Percentiles rank a stretch among this genome's conserved stretches.
These are phyloP conservation scores for Suillus fuscotomentosus DNA, from an alignment of 768 basidiomycete genomes.

Conservation along the genomic window DNA sequence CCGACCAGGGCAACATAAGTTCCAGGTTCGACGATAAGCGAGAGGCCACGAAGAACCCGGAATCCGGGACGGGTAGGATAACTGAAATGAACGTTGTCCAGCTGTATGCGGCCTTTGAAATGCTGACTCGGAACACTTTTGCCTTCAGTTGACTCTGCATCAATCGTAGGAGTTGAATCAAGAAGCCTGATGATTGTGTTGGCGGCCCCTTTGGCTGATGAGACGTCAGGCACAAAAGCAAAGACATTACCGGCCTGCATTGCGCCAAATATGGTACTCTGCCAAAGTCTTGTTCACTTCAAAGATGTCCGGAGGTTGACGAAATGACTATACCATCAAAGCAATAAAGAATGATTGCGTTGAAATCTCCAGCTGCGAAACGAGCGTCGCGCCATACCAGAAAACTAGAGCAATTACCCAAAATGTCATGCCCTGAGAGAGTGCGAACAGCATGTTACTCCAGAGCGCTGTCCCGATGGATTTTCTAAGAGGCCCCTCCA, in stretches of 20 bases:
- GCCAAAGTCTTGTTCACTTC: background rate
- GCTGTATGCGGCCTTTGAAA: conserved; percentile 61
- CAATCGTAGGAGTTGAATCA: conserved; percentile 75
- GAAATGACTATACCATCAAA: conserved; percentile 57
- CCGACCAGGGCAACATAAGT: conserved; percentile 85
- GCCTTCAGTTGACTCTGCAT: conserved; percentile 71
- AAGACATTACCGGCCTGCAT: conserved; percentile 89
- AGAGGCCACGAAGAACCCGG: conserved; percentile 78
- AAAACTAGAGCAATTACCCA: conserved; percentile 81
- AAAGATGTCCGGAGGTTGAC: background rate
- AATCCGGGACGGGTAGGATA: conserved; percentile 87
- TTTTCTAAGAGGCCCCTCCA: conserved; percentile 66
- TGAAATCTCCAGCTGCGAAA: conserved; percentile 50
- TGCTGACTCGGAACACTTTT: conserved; percentile 44
- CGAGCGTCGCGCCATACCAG: conserved; percentile 70
- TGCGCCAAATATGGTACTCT: conserved; percentile 74
- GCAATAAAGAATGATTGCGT: conserved; percentile 79
- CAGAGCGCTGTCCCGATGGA: conserved; percentile 64
- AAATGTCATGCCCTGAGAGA: conserved; percentile 75
- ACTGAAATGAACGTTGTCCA: conserved; percentile 83
- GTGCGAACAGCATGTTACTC: conserved; percentile 64
- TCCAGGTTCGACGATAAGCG: conserved; percentile 70
- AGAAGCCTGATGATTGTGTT: conserved; percentile 72
- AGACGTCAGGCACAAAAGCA: conserved; percentile 84
- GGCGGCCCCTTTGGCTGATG: conserved; percentile 77